Percentiles rank a stretch among this genome's conserved stretches.
phyloP scores from a whole-genome alignment of 2,329 filamentous ascomycete species.

The Monosporascus sp. region DNA sequence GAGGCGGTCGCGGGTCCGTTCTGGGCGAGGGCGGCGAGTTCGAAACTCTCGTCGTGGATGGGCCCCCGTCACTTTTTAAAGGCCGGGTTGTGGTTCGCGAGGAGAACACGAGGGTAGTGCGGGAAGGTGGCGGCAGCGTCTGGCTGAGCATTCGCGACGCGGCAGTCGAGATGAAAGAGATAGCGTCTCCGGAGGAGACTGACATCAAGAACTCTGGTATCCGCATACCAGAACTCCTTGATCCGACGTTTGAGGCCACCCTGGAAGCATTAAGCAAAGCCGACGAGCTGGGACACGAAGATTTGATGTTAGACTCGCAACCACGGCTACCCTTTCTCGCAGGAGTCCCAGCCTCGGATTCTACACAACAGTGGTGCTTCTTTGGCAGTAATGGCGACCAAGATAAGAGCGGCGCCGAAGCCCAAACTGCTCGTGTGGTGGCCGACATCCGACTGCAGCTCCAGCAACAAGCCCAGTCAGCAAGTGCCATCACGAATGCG shows the following conservation, averaged over 20 bases:
- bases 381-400: conserved; percentile 19
- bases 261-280: conserved; percentile 27
- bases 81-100: conserved; percentile 60
- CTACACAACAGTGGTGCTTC: conserved; percentile 33
- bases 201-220: conserved; percentile 22
- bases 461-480: conserved; percentile 26
- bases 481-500: conserved; percentile 47
- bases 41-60: conserved; percentile 84
- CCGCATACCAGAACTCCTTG: conserved; percentile 62
- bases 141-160: conserved; percentile 62
- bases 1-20: conserved; percentile 61
- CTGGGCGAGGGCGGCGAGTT: conserved; percentile 95
- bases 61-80: conserved; percentile 69
- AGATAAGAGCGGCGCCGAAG: conserved; percentile 30
- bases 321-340: conserved; percentile 7
- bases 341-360: not conserved
- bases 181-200: conserved; percentile 6
- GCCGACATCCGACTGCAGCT: conserved; percentile 39
- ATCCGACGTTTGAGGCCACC: conserved; percentile 51
- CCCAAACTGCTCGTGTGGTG: conserved; percentile 46
- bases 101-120: conserved; percentile 46
- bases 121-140: conserved; percentile 72
- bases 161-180: conserved; percentile 41
- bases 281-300: conserved; percentile 1
- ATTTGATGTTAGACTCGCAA: conserved; percentile 1